Base-by-base conservation (phyloP, 768 basidiomycete genomes). In the Tylopilus cervinicoccineus region DNA sequence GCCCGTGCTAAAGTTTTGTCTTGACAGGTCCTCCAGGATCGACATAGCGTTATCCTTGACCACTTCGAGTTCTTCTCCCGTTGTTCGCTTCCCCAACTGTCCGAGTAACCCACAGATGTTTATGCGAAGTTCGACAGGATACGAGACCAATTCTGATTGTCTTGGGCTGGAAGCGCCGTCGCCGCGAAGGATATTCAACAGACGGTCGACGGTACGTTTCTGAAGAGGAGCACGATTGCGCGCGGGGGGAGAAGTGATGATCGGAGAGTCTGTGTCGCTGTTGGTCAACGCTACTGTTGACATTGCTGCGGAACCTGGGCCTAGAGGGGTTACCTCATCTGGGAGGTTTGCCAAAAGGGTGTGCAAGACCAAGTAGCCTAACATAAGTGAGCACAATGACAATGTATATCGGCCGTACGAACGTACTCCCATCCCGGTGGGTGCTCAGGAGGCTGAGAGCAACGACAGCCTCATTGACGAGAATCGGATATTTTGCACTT, bases 391-490 rank as follows among this genome's bases (percentile, higher is more conserved):
- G 38, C 38, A 47, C 22, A 37, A 34, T 32, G 22, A 41, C 40
- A 22, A 5, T 41, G 5, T 8, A 38, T 27, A 34, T 23, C 34
- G 7, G 36, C 26, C 0, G 19, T 20, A 22, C 5, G 20, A 19
- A 22, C 31, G 2, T 66, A 88, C 91, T 82, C 51, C 86, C 88
- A 39, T 72, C 66, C 23, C 72, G 72, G 33, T 81, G 77, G 11
- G 83, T 82, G 45, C 82, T 82, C 49, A 97, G 67, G 42, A 97
- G 64, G 34, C 84, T 88, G 51, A 95, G 68, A 5, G 89, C 88
- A 36, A 96, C 80, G 19, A 94, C 74, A 2, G 86, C 89, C 65
- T 98, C 95, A 56, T 93, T 95, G 45, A 96, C 78, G 27, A 98
- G 74, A 33, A 92, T 73, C 2, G 89, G 86, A 62, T 91, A 92